Evolutionary conservation across 441 rosid genomes (phyloP).

Genomic region (Rhodomyrtus psidioides): DNA sequence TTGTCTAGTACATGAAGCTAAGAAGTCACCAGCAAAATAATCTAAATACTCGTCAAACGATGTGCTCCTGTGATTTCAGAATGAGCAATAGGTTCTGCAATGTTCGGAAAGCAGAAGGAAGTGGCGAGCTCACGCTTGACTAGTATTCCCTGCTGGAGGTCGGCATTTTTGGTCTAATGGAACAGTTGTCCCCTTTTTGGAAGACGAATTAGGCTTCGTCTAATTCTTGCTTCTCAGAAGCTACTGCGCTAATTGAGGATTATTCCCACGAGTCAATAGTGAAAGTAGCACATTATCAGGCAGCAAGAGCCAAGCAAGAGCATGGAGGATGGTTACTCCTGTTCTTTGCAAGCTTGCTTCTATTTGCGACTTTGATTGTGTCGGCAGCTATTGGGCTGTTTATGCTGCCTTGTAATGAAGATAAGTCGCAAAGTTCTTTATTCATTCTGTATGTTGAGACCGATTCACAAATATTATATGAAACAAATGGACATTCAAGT

Average conservation of each 20-base stretch:
- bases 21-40: not conserved
- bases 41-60: not conserved
- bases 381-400: not conserved
- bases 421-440: not conserved
- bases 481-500: not conserved
- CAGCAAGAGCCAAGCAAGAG: not conserved
- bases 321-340: not conserved
- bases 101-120: not conserved
- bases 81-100: not conserved
- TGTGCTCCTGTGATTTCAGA: not conserved
- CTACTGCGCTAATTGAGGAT: not conserved
- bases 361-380: not conserved
- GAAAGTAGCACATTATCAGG: not conserved
- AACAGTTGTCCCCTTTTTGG: not conserved
- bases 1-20: not conserved
- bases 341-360: not conserved
- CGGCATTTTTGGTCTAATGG: not conserved
- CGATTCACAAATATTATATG: not conserved
- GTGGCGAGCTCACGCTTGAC: not conserved
- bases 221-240: not conserved
- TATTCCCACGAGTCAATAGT: not conserved
- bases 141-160: not conserved
- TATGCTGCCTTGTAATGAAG: not conserved
- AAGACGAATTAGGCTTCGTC: not conserved
- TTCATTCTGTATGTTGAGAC: not conserved